These are phyloP conservation scores for Trichoderma aggressivum DNA, from an alignment of 2,329 filamentous ascomycete species.

Conservation along the genomic window DNA sequence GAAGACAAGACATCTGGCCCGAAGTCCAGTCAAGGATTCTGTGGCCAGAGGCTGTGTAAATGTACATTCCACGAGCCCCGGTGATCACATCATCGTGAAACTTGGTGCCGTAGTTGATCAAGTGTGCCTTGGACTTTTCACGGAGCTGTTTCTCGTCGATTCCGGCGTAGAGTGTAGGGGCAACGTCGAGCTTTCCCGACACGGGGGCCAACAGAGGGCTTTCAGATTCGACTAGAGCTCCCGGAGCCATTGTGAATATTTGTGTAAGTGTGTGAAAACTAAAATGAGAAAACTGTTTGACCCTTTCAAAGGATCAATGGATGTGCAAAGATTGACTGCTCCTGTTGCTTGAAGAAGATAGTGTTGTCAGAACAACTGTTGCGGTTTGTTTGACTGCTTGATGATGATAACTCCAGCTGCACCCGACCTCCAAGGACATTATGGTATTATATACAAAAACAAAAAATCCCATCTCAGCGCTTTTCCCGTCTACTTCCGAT, in stretches of 20 bases:
- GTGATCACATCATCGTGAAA: constrained; percentile 38
- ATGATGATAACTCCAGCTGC: not conserved
- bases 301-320: not conserved
- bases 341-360: not conserved
- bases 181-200: constrained; percentile 11
- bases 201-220: constrained; percentile 9
- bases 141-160: constrained; percentile 25
- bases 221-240: constrained; percentile 17
- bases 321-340: not conserved
- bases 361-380: not conserved
- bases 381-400: not conserved
- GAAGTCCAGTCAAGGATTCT: constrained; percentile 58
- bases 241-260: constrained; percentile 25
- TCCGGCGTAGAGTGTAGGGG: constrained; percentile 24
- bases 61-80: constrained; percentile 41
- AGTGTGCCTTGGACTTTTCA: constrained; percentile 25
- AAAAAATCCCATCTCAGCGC: not conserved
- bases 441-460: not conserved
- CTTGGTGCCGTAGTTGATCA: constrained; percentile 28
- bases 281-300: not conserved
- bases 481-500: constrained; percentile 17
- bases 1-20: constrained; percentile 57
- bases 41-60: constrained; percentile 45
- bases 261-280: not conserved
- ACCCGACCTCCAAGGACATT: not conserved